phyloP scores from a whole-genome alignment of 108 stramenopile genomes.

The Cyclostephanos invisitatus region DNA sequence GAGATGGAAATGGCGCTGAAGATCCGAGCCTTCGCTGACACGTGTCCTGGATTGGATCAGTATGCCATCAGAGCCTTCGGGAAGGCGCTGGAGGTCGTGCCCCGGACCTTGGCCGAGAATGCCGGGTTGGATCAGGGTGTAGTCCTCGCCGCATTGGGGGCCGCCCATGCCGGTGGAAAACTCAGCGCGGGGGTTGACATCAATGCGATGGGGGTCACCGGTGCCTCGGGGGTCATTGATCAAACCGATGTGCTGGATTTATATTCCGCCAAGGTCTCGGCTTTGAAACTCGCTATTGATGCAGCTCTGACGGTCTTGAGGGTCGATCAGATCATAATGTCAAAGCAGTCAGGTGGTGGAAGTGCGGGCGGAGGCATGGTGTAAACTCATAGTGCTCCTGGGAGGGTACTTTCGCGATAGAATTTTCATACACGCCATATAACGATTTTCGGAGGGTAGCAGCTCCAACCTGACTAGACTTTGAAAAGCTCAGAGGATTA shows the following conservation, averaged over 20 bases:
- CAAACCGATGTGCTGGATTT: slow-evolving; percentile 79
- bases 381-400: not conserved
- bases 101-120: slow-evolving; percentile 95
- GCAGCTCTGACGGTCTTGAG: slow-evolving; percentile 94
- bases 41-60: slow-evolving; percentile 95
- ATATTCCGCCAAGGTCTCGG: slow-evolving; percentile 80
- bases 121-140: slow-evolving; percentile 90
- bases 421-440: not conserved
- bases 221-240: slow-evolving; percentile 56
- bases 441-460: too few species aligned
- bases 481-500: too few species aligned
- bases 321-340: slow-evolving; percentile 99
- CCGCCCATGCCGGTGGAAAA: slow-evolving; percentile 90
- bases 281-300: slow-evolving; percentile 94
- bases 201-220: slow-evolving; percentile 53
- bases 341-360: slow-evolving; percentile 92
- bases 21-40: slow-evolving; percentile 82
- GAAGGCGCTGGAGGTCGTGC: slow-evolving; percentile 95
- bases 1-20: slow-evolving; percentile 92
- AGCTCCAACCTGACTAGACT: too few species aligned
- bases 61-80: slow-evolving; percentile 98
- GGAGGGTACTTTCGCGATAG: not conserved
- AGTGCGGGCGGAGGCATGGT: slow-evolving; percentile 16
- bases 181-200: slow-evolving; percentile 86
- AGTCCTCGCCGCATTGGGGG: slow-evolving; percentile 82